Evolutionary conservation across 2,329 filamentous ascomycete species (phyloP).

Genomic region (Plectosphaerella sp.): DNA sequence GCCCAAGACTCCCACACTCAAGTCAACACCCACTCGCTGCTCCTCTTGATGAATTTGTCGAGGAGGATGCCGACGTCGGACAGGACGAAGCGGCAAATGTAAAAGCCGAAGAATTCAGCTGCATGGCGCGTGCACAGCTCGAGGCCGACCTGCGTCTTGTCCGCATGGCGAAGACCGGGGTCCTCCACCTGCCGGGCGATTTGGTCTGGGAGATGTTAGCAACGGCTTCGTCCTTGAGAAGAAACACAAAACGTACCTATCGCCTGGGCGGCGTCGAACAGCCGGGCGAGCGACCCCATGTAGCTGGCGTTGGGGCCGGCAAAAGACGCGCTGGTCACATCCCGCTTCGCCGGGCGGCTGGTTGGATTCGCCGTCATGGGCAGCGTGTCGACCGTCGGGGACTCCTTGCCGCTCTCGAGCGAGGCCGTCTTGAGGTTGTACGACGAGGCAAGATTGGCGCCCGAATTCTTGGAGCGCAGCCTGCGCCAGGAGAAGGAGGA

Average conservation of each 20-base stretch:
- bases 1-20: background rate
- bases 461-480: conserved; percentile 83
- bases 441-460: conserved; percentile 48
- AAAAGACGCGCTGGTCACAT: conserved; percentile 65
- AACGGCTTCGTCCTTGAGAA: background rate
- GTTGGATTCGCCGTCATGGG: conserved; percentile 69
- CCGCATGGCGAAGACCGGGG: conserved; percentile 84
- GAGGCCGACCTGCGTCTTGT: conserved; percentile 90
- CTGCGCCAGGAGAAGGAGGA: conserved; percentile 84
- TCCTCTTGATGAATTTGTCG: conserved; percentile 96
- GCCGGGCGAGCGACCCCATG: conserved; percentile 81
- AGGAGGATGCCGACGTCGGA: conserved; percentile 78
- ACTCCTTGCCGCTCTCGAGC: conserved; percentile 41
- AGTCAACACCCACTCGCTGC: conserved; percentile 83
- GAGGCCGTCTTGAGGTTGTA: conserved; percentile 28
- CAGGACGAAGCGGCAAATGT: conserved; percentile 91
- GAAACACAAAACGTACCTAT: conserved; percentile 63
- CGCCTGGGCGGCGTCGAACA: conserved; percentile 91
- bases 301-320: conserved; percentile 84
- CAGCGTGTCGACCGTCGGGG: conserved; percentile 63
- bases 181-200: conserved; percentile 95
- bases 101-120: conserved; percentile 97
- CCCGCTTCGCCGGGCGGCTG: conserved; percentile 66
- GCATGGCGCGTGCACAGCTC: conserved; percentile 91
- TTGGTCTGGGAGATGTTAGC: conserved; percentile 61